Conservation (phyloP, 169 alveolate species). For the Babesia bovis region DNA sequence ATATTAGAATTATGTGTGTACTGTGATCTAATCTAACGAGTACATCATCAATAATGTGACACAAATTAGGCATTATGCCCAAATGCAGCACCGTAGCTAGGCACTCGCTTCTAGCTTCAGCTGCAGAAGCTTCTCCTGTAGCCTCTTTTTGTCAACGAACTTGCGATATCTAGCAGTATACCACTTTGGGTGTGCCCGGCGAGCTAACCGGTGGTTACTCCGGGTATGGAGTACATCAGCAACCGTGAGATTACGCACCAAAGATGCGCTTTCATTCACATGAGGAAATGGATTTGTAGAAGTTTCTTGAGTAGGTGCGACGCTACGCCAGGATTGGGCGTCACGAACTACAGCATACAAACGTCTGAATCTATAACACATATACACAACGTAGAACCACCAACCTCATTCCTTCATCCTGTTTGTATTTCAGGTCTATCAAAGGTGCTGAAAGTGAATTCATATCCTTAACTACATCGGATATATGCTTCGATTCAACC, state of each 20-base stretch:
- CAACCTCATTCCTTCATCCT: constrained; percentile 44
- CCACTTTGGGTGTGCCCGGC: constrained; percentile 79
- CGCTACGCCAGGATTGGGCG: constrained; percentile 71
- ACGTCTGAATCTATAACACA: constrained; percentile 48
- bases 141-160: constrained; percentile 43
- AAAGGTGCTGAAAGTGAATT: constrained; percentile 43
- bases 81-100: too few species aligned
- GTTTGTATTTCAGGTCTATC: constrained; percentile 47
- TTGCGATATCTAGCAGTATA: constrained; percentile 56
- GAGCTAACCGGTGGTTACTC: constrained; percentile 67
- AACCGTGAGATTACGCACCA: constrained; percentile 65
- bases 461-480: constrained; percentile 37
- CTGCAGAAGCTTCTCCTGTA: constrained; percentile 49
- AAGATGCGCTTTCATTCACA: constrained; percentile 75
- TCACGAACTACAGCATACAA: constrained; percentile 63
- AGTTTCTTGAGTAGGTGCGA: constrained; percentile 60
- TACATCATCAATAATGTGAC: too few species aligned
- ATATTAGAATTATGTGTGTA: too few species aligned
- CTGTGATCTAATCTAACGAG: too few species aligned
- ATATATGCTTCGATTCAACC: constrained; percentile 32
- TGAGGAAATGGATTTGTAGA: constrained; percentile 75
- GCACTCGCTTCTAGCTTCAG: constrained; percentile 39
- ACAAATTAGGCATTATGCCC: too few species aligned
- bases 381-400: constrained; percentile 6
- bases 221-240: constrained; percentile 69